A percentile compares a stretch with the other conserved stretches of the same genome.
These are phyloP conservation scores for Penicillium paxilli DNA, from an alignment of 495 filamentous ascomycete species.

Conservation along the genomic window DNA sequence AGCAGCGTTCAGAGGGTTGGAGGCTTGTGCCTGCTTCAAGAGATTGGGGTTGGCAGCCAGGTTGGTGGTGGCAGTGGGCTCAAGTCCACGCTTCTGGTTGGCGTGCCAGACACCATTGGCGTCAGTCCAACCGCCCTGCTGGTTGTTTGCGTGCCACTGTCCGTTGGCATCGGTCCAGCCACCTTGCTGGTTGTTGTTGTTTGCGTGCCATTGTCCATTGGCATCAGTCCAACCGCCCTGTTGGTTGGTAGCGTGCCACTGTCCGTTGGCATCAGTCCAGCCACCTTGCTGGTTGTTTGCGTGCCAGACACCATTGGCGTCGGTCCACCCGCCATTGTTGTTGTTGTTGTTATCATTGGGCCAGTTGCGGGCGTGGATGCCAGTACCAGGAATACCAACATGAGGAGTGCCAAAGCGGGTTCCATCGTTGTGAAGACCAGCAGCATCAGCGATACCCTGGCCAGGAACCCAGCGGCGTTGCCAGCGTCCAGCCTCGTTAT, in stretches of 20 bases:
- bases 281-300: constrained; percentile 9
- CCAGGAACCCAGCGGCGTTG: constrained; percentile 7
- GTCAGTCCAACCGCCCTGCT: constrained; percentile 15
- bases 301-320: constrained; percentile 15
- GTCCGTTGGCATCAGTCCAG: constrained; percentile 17
- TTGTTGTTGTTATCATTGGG: constrained; percentile 12
- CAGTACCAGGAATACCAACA: constrained; percentile 10
- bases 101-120: constrained; percentile 15
- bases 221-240: constrained; percentile 18
- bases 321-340: constrained; percentile 13
- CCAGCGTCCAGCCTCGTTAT: constrained; percentile 14
- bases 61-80: constrained; percentile 2
- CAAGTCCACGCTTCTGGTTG: constrained; percentile 14
- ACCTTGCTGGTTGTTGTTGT: constrained; percentile 8
- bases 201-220: constrained; percentile 20
- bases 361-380: constrained; percentile 14
- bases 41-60: not conserved
- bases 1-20: constrained; percentile 1
- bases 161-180: constrained; percentile 22
- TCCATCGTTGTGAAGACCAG: constrained; percentile 4
- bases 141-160: constrained; percentile 19
- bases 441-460: not conserved
- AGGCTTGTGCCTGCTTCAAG: not conserved
- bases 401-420: constrained; percentile 5
- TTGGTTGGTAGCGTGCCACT: constrained; percentile 14